Percentiles rank a stretch among this genome's conserved stretches.
Conservation (phyloP, 495 filamentous ascomycete species). For the Aspergillus homomorphus region DNA sequence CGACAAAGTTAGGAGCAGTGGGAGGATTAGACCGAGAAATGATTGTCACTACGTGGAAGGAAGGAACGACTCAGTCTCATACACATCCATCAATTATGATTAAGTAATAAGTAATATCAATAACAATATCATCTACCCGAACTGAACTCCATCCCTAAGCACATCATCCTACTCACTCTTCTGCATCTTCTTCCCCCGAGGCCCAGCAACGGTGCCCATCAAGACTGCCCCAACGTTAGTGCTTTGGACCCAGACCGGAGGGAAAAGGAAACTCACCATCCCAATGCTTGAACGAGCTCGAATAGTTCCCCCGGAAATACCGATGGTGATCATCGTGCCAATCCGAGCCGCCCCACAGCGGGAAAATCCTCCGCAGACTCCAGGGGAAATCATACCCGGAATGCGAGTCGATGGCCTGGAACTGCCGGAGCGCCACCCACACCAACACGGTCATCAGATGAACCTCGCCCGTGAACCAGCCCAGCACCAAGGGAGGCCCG, state of each 20-base stretch:
- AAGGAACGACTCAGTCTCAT: too few relatives aligned
- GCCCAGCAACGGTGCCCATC: constrained; percentile 25
- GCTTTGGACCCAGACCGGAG: background rate
- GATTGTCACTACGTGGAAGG: too few relatives aligned
- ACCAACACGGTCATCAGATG: constrained; percentile 96
- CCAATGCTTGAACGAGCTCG: constrained; percentile 98
- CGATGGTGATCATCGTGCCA: constrained; percentile 97
- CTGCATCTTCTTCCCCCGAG: constrained; percentile 16
- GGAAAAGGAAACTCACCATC: constrained; percentile 44
- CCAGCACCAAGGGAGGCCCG: constrained; percentile 79
- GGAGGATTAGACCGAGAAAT: too few relatives aligned
- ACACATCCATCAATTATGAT: too few relatives aligned
- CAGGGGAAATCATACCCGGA: constrained; percentile 97
- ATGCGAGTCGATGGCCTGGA: constrained; percentile 98
- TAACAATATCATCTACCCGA: too few relatives aligned
- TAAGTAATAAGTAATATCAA: too few relatives aligned
- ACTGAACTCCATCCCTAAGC: too few relatives aligned
- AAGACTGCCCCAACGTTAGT: constrained; percentile 12
- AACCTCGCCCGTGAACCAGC: constrained; percentile 72
- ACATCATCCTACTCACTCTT: constrained; percentile 5
- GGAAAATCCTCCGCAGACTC: constrained; percentile 91
- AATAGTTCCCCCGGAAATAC: constrained; percentile 95
- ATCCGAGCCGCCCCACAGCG: constrained; percentile 96
- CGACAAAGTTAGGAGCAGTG: too few relatives aligned
- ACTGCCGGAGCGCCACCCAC: constrained; percentile 87